Conservation (phyloP, 305 asterid species). For the Fraxinus baroniana region DNA sequence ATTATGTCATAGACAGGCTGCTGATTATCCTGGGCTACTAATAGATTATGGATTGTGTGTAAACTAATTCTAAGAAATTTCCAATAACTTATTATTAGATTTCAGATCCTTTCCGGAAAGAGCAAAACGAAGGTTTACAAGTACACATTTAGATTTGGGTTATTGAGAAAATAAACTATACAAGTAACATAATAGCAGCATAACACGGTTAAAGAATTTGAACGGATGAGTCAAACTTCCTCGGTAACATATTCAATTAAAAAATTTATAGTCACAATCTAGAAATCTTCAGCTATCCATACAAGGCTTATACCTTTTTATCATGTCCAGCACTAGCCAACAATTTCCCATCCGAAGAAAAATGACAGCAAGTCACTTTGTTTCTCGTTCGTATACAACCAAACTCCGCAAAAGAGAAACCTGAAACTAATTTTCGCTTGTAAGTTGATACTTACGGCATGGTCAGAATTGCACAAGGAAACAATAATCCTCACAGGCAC, state of each 20-base stretch:
- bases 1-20: neutral
- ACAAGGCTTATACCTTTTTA: slow-evolving; percentile 38
- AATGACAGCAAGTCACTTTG: slow-evolving; percentile 95
- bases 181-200: neutral
- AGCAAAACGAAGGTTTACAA: neutral
- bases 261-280: neutral
- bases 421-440: slow-evolving; percentile 32
- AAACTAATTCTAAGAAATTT: neutral
- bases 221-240: neutral
- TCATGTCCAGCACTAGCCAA: slow-evolving; percentile 98
- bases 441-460: neutral
- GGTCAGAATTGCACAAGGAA: neutral
- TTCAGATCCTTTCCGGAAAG: neutral
- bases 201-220: neutral
- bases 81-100: neutral
- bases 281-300: neutral
- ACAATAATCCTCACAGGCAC: slow-evolving; percentile 14
- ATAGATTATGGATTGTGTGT: neutral
- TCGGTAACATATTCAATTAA: neutral
- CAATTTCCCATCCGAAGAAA: slow-evolving; percentile 96
- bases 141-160: neutral
- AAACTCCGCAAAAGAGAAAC: slow-evolving; percentile 90
- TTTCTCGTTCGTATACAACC: slow-evolving; percentile 88
- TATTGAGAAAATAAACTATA: neutral
- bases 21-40: neutral